Evolutionary conservation across 2,329 filamentous ascomycete species (phyloP), one percentile per base, ranked within the genome.

Genomic region (Ophiostoma perfectum): DNA sequence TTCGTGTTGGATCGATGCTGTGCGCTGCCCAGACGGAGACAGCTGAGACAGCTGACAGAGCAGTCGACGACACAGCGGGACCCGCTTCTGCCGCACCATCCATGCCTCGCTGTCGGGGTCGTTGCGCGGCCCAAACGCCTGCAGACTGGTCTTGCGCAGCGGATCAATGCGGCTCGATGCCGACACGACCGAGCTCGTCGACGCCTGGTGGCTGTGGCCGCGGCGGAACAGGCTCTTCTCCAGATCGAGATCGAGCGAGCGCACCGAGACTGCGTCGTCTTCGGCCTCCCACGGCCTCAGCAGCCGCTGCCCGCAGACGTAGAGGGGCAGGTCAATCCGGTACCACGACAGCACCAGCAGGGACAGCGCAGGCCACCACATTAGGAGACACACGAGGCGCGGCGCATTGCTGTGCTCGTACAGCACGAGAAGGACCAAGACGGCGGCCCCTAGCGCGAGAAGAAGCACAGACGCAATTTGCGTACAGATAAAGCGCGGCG

Each of bases 251-350:
- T 39, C 27, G 41, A 18, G 7, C n/a, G 42, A 44, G 2, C 38
- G 27, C 27, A 27, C 27, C 27, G n/a, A 7, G 64, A 66, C 27
- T 27, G 27, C 27, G 44, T 69, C 41, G 14, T 63, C 66, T n/a
- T 70, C 71, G 1, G 45, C 39, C 70, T 81, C 80, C 80, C 80
- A 81, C 0, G 79, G 78, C 3, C 77, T 73, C 4, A 80, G 69
- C 47, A 78, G 75, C 9, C 80, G 76, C 64, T 70, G 72, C 8
- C 75, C 71, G 16, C 73, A 70, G 11, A 74, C 70, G 62, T 77
- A 76, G 55, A 75, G 71, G n/a, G 77, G 76, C 60, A 75, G 72
- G n/a, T 77, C 75, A 27, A 27, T 27, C 27, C 27, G 27, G 27
- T 27, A 27, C 27, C 27, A 27, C 27, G 27, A 27, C 16, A 78